Percentiles rank a stretch among this genome's conserved stretches.
Evolutionary conservation across 2,329 filamentous ascomycete species (phyloP).

Genomic region (Chaetomium sp.): DNA sequence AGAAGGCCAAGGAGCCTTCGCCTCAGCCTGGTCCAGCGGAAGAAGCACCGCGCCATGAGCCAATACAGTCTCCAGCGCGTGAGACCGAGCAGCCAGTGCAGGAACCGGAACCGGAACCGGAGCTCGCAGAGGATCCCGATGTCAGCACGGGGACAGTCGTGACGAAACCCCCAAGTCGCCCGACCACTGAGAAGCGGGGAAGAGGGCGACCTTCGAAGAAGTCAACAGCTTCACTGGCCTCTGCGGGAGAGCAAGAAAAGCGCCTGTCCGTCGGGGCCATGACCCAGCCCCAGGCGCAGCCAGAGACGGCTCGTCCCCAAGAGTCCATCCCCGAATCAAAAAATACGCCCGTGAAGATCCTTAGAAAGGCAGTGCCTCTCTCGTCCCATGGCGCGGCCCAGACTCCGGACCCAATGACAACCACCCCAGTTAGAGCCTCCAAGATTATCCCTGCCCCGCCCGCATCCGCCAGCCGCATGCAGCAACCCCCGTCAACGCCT

Average conservation of each 20-base stretch:
- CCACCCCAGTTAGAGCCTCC: slow-evolving; percentile 30
- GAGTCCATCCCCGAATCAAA: slow-evolving; percentile 24
- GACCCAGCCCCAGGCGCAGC: slow-evolving; percentile 22
- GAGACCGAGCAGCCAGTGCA: slow-evolving; percentile 11
- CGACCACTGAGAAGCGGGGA: slow-evolving; percentile 37
- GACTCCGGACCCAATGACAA: slow-evolving; percentile 10
- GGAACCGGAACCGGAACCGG: slow-evolving; percentile 18
- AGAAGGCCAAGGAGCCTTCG: slow-evolving; percentile 46
- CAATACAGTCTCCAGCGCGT: slow-evolving; percentile 4
- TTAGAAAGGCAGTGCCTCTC: slow-evolving; percentile 21
- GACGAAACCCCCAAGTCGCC: slow-evolving; percentile 25
- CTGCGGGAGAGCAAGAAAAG: slow-evolving; percentile 20
- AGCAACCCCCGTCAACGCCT: slow-evolving; percentile 48
- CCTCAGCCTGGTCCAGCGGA: slow-evolving; percentile 32
- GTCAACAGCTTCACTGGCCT: slow-evolving; percentile 29
- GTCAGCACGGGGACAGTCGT: slow-evolving; percentile 35
- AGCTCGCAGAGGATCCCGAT: slow-evolving; percentile 33
- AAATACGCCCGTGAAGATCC: slow-evolving; percentile 24
- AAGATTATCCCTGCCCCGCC: slow-evolving; percentile 39
- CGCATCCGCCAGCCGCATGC: slow-evolving; percentile 27
- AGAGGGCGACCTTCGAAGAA: slow-evolving; percentile 42
- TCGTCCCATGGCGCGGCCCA: slow-evolving; percentile 3
- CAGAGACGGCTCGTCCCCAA: slow-evolving; percentile 20
- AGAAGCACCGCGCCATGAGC: slow-evolving; percentile 17
- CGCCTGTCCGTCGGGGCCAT: not conserved